phyloP scores from a whole-genome alignment of 768 basidiomycete genomes.

The Rhodocollybia butyracea region DNA sequence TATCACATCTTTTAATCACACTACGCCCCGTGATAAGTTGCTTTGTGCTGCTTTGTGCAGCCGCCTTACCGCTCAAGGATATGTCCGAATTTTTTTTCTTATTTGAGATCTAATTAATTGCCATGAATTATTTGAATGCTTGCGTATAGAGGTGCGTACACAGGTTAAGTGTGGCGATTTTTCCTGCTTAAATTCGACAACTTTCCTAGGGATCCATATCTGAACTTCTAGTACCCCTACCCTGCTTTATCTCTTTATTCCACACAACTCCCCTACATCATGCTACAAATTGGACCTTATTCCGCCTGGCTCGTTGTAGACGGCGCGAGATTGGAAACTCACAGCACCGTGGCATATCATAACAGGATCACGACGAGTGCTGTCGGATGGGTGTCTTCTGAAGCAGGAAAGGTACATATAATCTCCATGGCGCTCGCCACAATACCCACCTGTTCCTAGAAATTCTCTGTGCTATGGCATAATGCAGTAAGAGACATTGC shows the following conservation, averaged over 20 bases:
- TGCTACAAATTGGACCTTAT: background rate
- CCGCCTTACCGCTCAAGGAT: no score
- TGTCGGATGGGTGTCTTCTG: slow-evolving; percentile 1
- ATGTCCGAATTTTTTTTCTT: no score
- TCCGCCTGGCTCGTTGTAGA: slow-evolving; percentile 4
- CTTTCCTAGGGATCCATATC: no score
- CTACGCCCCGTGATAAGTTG: no score
- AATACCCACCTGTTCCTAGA: background rate
- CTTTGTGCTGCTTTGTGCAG: no score
- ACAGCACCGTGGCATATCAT: background rate
- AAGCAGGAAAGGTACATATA: background rate
- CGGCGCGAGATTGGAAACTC: background rate
- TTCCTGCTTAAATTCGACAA: no score
- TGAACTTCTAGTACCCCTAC: background rate
- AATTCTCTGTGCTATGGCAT: slow-evolving; percentile 2
- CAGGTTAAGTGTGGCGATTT: no score
- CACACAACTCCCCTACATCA: no score
- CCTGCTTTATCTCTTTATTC: background rate
- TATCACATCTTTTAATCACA: no score
- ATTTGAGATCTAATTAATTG: no score
- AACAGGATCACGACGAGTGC: background rate
- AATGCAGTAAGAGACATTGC: background rate
- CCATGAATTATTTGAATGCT: no score
- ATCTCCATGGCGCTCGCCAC: background rate
- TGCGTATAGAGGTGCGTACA: no score